Evolutionary conservation across 2,329 filamentous ascomycete species (phyloP), one percentile per base, ranked within the genome.

Genomic region (Phaeomoniella chlamydospora): DNA sequence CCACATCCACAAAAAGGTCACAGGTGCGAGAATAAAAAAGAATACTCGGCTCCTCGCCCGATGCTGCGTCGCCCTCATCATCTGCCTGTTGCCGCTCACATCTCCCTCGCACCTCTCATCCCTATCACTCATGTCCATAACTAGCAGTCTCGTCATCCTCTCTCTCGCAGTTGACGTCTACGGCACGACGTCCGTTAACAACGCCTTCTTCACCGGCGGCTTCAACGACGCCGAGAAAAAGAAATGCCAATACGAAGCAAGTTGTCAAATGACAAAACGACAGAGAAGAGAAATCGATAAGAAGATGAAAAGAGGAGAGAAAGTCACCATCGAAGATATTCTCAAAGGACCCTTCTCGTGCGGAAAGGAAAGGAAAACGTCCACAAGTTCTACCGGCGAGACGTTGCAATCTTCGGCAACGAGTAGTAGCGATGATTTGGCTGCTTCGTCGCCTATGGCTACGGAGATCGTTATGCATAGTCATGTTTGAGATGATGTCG

Each of bases 71-170:
- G 65, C 66, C 3, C 46, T 70, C 32, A 49, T 72, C 17, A 51
- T 79, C 33, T 59, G 75, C 39, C 64, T 61, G n/a, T 56, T 79
- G 0, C 71, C 74, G 0, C 49, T 69, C 3, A 67, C 67, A 1
- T 53, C 61, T 6, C n/a, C n/a, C n/a, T 43, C 45, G 1, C 36
- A 39, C 4, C 56, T 72, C 12, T 59, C 60, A 22, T 67, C 61
- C 2, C 49, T 71, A 12, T 46, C 59, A 11, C 53, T 72, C 10
- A 55, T 72, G 15, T 53, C 57, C 18, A 55, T 62, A 11, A 65
- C 64, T 0, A 59, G 65, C 2, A 55, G 56, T 0, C 50, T 72
- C 14, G 50, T 63, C 0, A 45, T 59, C 11, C 65, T 62, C 52
- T 60, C 69, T 0, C 50, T 72, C 32, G 39, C 61, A 3, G 40